phyloP scores from a whole-genome alignment of 768 basidiomycete species.

The Epithele typhae region DNA sequence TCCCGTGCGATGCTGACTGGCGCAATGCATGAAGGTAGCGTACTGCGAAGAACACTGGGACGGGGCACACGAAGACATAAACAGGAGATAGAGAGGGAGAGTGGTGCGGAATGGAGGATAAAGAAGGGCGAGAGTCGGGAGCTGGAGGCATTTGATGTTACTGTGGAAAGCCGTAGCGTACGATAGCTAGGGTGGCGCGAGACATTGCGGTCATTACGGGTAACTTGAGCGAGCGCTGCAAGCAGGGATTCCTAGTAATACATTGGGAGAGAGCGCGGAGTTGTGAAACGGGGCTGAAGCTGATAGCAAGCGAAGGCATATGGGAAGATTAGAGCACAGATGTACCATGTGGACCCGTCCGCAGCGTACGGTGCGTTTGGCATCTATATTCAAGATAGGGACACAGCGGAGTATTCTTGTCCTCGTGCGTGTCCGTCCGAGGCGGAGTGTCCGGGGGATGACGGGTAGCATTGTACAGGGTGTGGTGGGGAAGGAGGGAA shows the following conservation, averaged over 20 bases:
- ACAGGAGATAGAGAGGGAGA: background rate
- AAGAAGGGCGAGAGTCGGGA: no score
- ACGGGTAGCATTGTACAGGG: background rate
- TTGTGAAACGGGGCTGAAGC: background rate
- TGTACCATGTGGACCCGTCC: conserved; percentile 11
- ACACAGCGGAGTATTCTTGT: background rate
- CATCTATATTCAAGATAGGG: conserved; percentile 15
- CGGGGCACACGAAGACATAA: background rate
- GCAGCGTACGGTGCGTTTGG: conserved; percentile 5
- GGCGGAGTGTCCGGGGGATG: background rate
- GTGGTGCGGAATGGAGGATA: no score
- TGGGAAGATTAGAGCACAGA: conserved; percentile 13
- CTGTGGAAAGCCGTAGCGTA: background rate
- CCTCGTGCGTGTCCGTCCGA: background rate
- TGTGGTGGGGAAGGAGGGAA: background rate
- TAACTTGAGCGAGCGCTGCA: conserved; percentile 13
- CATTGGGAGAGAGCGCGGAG: conserved; percentile 5
- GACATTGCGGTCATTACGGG: conserved; percentile 15
- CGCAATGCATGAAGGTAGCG: conserved; percentile 3
- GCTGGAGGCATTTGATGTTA: no score
- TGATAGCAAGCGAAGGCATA: conserved; percentile 10
- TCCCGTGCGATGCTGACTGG: conserved; percentile 14
- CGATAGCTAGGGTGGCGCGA: conserved; percentile 3
- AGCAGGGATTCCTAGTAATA: conserved; percentile 14
- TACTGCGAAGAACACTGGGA: conserved; percentile 1